Evolutionary conservation across 2,329 filamentous ascomycete genomes (phyloP), one percentile per base, ranked within the genome.

Genomic region (Colletotrichum sp.): DNA sequence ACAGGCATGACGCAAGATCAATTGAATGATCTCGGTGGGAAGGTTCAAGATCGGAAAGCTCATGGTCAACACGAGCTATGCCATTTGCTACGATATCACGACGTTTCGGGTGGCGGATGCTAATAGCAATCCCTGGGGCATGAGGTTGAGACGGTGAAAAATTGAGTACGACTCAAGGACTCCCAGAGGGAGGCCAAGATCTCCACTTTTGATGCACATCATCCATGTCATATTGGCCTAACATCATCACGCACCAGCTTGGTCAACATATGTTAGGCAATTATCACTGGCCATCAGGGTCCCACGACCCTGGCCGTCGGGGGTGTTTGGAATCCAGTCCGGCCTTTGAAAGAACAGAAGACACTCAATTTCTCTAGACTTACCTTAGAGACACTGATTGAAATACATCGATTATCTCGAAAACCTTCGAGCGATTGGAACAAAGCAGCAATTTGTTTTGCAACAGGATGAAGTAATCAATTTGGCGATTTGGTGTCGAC

Each of bases 261-360:
- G 6, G 2, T 3, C 0, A 5, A 2, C 6, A 22, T 0, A 2
- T 48, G 43, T 52, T 52, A 52, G 43, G 1, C 6, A 22, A 2
- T n/a, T 52, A 22, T 52, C 1, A 13, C 43, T 22, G 10, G 10
- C 3, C 13, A 22, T 5, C 43, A 52, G 10, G 43, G 43, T 48
- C n/a, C 18, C n/a, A 8, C 43, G 39, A 10, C 39, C 36, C 18
- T 4, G 39, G 36, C 16, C 16, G 36, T 8, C 16, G 36, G 36
- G 3, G 8, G 9, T 22, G 3, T 22, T 52, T 13, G 43, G 2
- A 52, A 52, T 52, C 5, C 12, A 2, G 43, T 8, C 1, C 43
- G 1, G 1, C 43, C 18, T 52, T 52, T 52, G 18, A 13, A 52
- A 13, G 6, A 13, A 25, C 10, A 22, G 9, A 52, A 22, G n/a